Evolutionary conservation across 331 rosid species (phyloP).

Genomic region (Telfairia occidentalis): DNA sequence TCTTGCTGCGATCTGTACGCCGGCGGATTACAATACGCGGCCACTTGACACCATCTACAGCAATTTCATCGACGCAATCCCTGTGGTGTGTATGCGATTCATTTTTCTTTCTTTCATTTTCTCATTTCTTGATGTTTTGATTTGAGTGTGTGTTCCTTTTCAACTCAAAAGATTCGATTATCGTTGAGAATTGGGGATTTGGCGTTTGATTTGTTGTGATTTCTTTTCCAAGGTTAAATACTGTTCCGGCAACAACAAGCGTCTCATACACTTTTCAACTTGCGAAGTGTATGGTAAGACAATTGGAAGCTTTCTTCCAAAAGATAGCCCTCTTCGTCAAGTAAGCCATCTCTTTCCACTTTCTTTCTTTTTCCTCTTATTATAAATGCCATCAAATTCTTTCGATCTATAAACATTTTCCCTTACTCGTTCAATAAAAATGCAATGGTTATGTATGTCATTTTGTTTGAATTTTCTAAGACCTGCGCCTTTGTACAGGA

Average conservation of each 20-base stretch:
- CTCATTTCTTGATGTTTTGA: not conserved
- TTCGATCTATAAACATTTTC: not conserved
- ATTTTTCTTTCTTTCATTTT: not conserved
- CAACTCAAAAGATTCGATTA: not conserved
- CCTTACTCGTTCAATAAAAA: not conserved
- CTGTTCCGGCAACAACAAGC: conserved; percentile 79
- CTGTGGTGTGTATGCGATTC: conserved; percentile 44
- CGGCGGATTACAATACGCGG: conserved; percentile 93
- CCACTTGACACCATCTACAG: conserved; percentile 89
- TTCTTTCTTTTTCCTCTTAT: not conserved
- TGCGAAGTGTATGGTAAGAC: conserved; percentile 97
- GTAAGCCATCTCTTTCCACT: conserved; percentile 29
- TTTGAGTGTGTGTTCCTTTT: not conserved
- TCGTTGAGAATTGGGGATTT: not conserved
- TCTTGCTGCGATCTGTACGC: conserved; percentile 92
- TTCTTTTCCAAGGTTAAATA: conserved; percentile 54
- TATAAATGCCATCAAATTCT: not conserved
- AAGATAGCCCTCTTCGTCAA: conserved; percentile 86
- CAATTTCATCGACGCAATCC: conserved; percentile 88
- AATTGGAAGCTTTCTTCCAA: conserved; percentile 81
- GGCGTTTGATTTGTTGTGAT: conserved; percentile 24
- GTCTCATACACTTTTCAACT: conserved; percentile 91
- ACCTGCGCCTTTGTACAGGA: not conserved
- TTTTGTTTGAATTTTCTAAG: not conserved
- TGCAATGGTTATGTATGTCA: not conserved